Evolutionary conservation across 345 rosid species (phyloP).

Genomic region (Gossypium bickii): DNA sequence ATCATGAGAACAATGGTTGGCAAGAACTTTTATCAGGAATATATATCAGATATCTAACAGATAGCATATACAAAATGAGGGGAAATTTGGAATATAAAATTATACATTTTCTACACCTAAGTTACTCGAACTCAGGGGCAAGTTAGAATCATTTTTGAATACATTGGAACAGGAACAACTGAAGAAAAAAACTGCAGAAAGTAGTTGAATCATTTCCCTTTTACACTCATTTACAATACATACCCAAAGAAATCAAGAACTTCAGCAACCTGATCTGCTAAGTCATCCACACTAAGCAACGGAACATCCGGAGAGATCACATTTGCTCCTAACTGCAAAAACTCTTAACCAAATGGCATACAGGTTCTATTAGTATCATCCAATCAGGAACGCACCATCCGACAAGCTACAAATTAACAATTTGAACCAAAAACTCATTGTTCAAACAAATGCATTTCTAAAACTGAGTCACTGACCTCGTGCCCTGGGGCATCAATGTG

Average conservation of each 20-base stretch:
- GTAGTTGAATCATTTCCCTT: neutral
- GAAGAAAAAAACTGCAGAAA: neutral
- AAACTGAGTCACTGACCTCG: conserved; percentile 42
- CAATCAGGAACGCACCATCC: neutral
- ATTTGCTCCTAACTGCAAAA: conserved; percentile 63
- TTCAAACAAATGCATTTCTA: neutral
- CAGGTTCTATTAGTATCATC: conserved; percentile 23
- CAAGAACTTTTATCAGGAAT: neutral
- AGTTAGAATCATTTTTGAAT: neutral
- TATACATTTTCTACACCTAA: neutral
- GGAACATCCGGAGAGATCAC: conserved; percentile 47
- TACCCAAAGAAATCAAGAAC: conserved; percentile 57
- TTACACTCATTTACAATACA: conserved; percentile 4
- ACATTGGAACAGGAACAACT: neutral
- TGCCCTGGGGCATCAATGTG: conserved; percentile 72
- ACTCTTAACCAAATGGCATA: conserved; percentile 41
- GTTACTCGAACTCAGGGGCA: neutral
- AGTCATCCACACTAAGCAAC: conserved; percentile 50
- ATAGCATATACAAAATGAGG: neutral
- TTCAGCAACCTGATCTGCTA: conserved; percentile 58
- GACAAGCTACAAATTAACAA: neutral
- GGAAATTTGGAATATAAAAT: neutral
- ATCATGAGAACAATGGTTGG: neutral
- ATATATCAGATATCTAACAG: neutral
- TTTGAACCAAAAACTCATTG: neutral